These are phyloP conservation scores for Bocquillonia castaneifolia DNA, from an alignment of 441 rosid species.

Conservation along the genomic window DNA sequence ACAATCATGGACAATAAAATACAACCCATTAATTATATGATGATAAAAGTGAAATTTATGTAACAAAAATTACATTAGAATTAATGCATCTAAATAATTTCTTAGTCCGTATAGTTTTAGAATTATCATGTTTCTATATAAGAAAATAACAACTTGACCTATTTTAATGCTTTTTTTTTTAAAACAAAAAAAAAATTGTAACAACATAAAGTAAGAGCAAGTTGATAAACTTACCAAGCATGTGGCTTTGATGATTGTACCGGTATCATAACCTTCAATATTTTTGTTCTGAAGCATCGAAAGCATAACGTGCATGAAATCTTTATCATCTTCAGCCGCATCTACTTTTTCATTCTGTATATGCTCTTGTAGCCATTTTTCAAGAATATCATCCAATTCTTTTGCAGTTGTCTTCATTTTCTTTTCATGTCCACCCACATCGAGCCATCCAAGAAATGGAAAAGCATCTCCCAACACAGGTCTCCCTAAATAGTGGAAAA, in stretches of 20 bases:
- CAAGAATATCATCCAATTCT: slow-evolving; percentile 16
- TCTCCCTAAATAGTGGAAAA: slow-evolving; percentile 1
- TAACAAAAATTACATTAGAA: no score
- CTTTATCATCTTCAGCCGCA: background rate
- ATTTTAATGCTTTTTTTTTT: no score
- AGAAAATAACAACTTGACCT: no score
- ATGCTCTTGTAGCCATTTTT: slow-evolving; percentile 21
- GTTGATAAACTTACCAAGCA: slow-evolving; percentile 8
- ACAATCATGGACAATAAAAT: no score
- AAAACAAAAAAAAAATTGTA: no score
- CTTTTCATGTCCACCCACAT: slow-evolving; percentile 17
- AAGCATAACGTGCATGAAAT: slow-evolving; percentile 24
- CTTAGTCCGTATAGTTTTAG: no score
- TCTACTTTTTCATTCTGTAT: background rate
- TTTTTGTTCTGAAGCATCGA: slow-evolving; percentile 10
- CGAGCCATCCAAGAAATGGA: slow-evolving; percentile 23
- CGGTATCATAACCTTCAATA: slow-evolving; percentile 15
- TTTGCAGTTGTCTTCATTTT: slow-evolving; percentile 9
- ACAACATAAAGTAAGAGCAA: no score
- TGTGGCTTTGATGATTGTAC: slow-evolving; percentile 23
- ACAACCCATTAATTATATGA: no score
- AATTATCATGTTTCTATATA: no score
- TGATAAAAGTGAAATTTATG: no score
- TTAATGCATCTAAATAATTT: no score
- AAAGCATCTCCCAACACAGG: slow-evolving; percentile 19